Evolutionary conservation across 2,329 filamentous ascomycete species (phyloP), one percentile per base, ranked within the genome.

Genomic region (Pseudohalonectria lignicola): DNA sequence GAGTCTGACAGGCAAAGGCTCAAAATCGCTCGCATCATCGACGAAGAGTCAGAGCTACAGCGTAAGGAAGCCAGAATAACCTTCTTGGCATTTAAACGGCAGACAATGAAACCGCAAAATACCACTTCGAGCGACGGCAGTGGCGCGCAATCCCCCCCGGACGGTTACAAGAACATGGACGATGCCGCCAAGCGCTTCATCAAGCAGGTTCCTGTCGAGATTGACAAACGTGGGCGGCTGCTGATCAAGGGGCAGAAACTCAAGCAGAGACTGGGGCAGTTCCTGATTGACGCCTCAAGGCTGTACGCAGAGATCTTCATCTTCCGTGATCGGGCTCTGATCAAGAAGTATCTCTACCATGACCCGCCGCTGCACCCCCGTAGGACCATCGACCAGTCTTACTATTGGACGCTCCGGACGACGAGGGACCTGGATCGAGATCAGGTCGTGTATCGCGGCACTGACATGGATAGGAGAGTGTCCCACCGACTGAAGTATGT

Each of bases 371-470:
- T 61, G 1, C 66, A 71, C 41, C 59, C 63, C 0, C 54, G 67
- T 1, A 49, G 67, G 1, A 69, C 66, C 0, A 49, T 69, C 1
- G 66, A 69, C 33, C 66, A 69, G 41, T 60, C 58, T 0, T 67
- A 65, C 40, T 61, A 61, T 31, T 59, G 59, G 53, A 61, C 56
- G 2, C 48, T 64, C 2, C 49, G 54, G 1, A 57, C 60, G 15
- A 68, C 64, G 0, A 44, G 52, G 3, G 42, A 47, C 1, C 47
- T 64, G 4, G 66, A 69, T 33, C 44, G 50, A 3, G 62, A 66
- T 21, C 63, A 66, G 31, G 62, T 65, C 1, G 54, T 66, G 1
- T 65, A 62, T 28, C 56, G 62, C 1, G 48, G 46, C 1, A 65
- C 62, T 0, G 56, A 3, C 3, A 35, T 35, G 33, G 20, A 25